phyloP scores from a whole-genome alignment of 345 rosid species.

The Carallia brachiata region DNA sequence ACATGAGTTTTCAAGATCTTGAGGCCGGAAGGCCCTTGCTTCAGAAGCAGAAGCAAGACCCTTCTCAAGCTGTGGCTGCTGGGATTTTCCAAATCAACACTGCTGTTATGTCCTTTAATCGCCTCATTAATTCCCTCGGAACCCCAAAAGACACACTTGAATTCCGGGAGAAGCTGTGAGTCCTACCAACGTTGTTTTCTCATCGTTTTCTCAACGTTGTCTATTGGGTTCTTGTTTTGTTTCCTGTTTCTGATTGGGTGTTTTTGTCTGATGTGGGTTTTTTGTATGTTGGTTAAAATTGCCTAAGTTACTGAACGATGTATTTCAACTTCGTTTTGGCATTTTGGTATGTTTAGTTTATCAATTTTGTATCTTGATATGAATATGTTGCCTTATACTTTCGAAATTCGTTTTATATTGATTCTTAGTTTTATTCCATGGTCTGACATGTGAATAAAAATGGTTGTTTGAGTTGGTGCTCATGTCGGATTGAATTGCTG shows the following conservation, averaged over 20 bases:
- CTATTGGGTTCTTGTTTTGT: no score
- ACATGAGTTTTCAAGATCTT: conserved; percentile 62
- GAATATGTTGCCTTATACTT: no score
- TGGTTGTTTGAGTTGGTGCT: conserved; percentile 15
- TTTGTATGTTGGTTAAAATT: no score
- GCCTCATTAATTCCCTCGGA: conserved; percentile 71
- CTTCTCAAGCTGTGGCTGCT: conserved; percentile 66
- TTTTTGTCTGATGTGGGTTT: no score
- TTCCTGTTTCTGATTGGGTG: no score
- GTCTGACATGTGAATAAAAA: neutral
- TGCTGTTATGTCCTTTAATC: conserved; percentile 58
- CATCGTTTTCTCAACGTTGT: neutral
- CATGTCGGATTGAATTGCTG: neutral
- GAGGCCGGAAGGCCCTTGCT: conserved; percentile 38
- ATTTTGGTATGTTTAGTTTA: no score
- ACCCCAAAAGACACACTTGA: conserved; percentile 71
- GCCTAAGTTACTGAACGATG: no score
- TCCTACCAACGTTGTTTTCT: neutral
- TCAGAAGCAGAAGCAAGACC: conserved; percentile 29
- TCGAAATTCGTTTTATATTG: neutral
- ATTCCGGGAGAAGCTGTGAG: conserved; percentile 60
- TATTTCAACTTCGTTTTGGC: no score
- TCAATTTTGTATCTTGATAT: no score
- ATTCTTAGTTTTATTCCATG: neutral
- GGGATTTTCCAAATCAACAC: conserved; percentile 72